Evolutionary conservation across 208 protist species (phyloP), one percentile per base, ranked within the genome.

Genomic region (Trypanosoma boissoni): DNA sequence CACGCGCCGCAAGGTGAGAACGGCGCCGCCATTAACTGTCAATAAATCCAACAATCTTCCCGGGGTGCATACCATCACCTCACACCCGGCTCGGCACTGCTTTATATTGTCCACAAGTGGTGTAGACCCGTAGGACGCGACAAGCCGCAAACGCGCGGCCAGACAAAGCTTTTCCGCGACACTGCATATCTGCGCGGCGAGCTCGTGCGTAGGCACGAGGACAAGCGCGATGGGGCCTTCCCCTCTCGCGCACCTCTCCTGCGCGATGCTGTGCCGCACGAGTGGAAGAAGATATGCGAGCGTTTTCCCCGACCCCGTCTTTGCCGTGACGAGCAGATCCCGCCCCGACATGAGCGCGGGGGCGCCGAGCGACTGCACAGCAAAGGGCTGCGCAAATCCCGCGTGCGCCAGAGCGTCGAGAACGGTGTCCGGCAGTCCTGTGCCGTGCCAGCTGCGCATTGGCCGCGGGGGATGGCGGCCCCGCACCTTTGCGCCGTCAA

Each of bases 261-360:
- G 94, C 34, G 75, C 83, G 16, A 92, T 61, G 52, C 91, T 83
- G 71, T 97, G 92, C 24, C 92, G 80, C 16, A 98, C 59, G 1
- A 97, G 64, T 3, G 96, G 94, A 37, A 98, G 62, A 6, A 91
- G 57, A 77, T 97, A 98, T 9, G 84, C 72, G 14, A 97, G 63
- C 44, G 96, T 98, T 56, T 98, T 98, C 39, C 96, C 96, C 0
- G 83, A 94, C 7, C 96, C 96, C n/a, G 96, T 98, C 60, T 92
- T 87, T 5, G 96, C 94, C 12, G 87, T 86, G 14, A 92, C 63
- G 10, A 98, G 72, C 9, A 98, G 53, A 63, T 98, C 91, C 3
- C 92, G 78, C 2, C 95, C 95, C 18, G 48, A 69, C 78, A 98
- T 93, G 16, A 97, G 72, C 4, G 67, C 70, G 0, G 95, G 92